Evolutionary conservation across 345 rosid genomes (phyloP).

Genomic region (Eucalyptus pauciflora): DNA sequence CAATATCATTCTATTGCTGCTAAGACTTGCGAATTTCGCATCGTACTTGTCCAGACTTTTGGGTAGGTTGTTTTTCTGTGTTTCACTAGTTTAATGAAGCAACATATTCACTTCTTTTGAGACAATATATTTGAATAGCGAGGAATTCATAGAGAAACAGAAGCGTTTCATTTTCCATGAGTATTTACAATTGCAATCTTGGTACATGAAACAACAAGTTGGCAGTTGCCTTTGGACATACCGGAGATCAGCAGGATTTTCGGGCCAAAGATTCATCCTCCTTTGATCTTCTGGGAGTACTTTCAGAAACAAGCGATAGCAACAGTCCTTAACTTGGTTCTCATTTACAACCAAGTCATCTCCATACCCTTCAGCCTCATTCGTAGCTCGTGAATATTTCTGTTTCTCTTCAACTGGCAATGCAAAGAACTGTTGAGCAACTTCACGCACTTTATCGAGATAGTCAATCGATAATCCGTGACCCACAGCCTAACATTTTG

Average conservation of each 20-base stretch:
- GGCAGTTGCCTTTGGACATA: background rate
- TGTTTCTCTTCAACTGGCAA: constrained; percentile 33
- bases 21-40: background rate
- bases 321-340: constrained; percentile 37
- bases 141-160: background rate
- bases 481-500: constrained; percentile 15
- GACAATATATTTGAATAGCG: background rate
- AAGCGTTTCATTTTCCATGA: background rate
- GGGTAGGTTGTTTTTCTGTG: background rate
- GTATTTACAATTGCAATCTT: background rate
- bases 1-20: background rate
- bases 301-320: constrained; percentile 27
- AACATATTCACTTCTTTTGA: background rate
- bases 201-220: background rate
- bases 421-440: constrained; percentile 24
- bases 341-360: constrained; percentile 31
- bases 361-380: constrained; percentile 36
- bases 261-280: constrained; percentile 33
- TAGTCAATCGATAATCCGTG: constrained; percentile 35
- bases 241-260: constrained; percentile 28
- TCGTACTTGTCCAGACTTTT: background rate
- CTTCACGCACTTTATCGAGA: constrained; percentile 27
- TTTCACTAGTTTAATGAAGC: background rate
- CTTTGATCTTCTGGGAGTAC: constrained; percentile 29
- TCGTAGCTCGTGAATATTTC: constrained; percentile 16